Conservation (phyloP, 176 grass and related monocot genomes). For the Oryza brachyantha region DNA sequence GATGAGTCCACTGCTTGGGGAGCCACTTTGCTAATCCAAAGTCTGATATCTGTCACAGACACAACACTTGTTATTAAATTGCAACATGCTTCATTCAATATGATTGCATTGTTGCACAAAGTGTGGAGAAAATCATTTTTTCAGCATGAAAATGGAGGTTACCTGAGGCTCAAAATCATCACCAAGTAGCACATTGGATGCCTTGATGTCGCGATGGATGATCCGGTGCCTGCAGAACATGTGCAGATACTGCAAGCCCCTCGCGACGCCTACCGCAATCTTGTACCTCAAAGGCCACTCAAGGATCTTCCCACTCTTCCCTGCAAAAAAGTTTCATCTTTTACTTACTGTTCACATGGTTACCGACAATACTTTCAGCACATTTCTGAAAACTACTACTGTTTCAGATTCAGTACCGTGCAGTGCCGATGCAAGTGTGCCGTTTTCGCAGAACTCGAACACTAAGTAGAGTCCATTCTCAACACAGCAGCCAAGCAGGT, state of each 20-base stretch:
- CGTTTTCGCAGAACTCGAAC: slow-evolving; percentile 70
- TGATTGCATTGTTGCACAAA: not conserved
- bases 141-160: not conserved
- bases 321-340: slow-evolving; percentile 43
- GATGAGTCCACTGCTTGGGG: slow-evolving; percentile 92
- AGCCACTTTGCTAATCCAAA: slow-evolving; percentile 98
- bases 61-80: not conserved
- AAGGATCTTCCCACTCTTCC: slow-evolving; percentile 54
- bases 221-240: slow-evolving; percentile 82
- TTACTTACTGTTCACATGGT: not conserved
- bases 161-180: slow-evolving; percentile 91
- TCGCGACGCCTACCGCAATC: slow-evolving; percentile 74
- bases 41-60: slow-evolving; percentile 70
- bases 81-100: not conserved
- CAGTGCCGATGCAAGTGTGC: slow-evolving; percentile 68
- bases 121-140: not conserved
- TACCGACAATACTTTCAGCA: not conserved
- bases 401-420: slow-evolving; percentile 52
- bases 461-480: slow-evolving; percentile 87
- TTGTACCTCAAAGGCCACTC: slow-evolving; percentile 75
- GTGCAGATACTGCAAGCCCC: slow-evolving; percentile 89
- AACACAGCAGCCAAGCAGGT: slow-evolving; percentile 78
- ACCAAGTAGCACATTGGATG: slow-evolving; percentile 72
- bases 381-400: not conserved
- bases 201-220: slow-evolving; percentile 96